Evolutionary conservation across 1,139 yeast species (phyloP).

Genomic region (Hyphopichia wangnamkhiaoensis): DNA sequence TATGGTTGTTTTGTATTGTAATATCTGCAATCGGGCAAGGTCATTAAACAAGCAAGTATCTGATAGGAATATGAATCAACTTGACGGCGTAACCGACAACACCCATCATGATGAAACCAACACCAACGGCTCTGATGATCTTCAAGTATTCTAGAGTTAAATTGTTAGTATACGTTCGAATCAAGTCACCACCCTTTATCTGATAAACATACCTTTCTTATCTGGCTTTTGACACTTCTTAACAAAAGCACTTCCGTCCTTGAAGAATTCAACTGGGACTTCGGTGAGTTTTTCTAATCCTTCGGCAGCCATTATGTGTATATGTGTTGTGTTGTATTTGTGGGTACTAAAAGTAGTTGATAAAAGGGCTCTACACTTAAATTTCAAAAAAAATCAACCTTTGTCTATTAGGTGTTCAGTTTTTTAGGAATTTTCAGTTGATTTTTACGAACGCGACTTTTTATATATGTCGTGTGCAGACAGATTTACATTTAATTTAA

Average conservation of each 20-base stretch:
- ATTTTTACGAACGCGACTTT: no score
- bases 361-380: no score
- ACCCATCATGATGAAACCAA: slow-evolving; percentile 97
- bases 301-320: slow-evolving; percentile 49
- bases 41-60: slow-evolving; percentile 85
- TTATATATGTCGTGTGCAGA: no score
- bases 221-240: slow-evolving; percentile 93
- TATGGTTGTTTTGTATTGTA: not conserved
- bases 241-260: slow-evolving; percentile 86
- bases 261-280: slow-evolving; percentile 86
- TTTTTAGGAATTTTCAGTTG: no score
- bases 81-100: slow-evolving; percentile 95
- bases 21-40: no score
- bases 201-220: slow-evolving; percentile 58
- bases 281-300: slow-evolving; percentile 84
- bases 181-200: no score
- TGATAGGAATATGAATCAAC: slow-evolving; percentile 93
- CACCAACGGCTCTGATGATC: slow-evolving; percentile 92
- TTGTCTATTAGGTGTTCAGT: slow-evolving; percentile 1
- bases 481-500: no score
- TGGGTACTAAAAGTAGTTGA: no score
- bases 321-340: not conserved
- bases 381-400: no score
- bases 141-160: slow-evolving; percentile 67
- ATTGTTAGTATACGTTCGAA: slow-evolving; percentile 24